A percentile compares a stretch with the other conserved stretches of the same genome.
Evolutionary conservation across 2,329 filamentous ascomycete species (phyloP).

Genomic region (Aspergillus quadricinctus): DNA sequence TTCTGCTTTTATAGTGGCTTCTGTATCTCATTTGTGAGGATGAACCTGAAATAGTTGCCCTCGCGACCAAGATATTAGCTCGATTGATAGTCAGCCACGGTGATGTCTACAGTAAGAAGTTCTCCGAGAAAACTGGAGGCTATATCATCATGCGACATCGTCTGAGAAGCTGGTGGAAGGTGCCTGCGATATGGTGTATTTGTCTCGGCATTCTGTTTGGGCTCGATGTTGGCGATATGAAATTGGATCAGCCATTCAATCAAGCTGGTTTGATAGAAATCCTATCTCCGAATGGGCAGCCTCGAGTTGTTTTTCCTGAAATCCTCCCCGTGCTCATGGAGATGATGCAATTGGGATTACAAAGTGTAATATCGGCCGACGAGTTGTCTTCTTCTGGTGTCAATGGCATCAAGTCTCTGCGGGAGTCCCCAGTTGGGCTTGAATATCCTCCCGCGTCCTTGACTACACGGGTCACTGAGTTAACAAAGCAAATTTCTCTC

Average conservation of each 20-base stretch:
- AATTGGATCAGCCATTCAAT: conserved; percentile 70
- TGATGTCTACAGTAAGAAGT: conserved; percentile 75
- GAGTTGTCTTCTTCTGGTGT: conserved; percentile 55
- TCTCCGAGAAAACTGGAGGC: conserved; percentile 78
- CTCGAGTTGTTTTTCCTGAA: conserved; percentile 69
- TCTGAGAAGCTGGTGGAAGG: conserved; percentile 83
- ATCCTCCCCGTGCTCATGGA: conserved; percentile 73
- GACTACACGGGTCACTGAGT: conserved; percentile 11
- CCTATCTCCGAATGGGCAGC: conserved; percentile 57
- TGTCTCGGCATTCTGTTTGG: conserved; percentile 88
- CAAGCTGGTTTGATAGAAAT: conserved; percentile 68
- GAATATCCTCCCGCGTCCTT: conserved; percentile 13
- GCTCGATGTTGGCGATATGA: conserved; percentile 68
- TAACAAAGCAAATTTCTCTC: conserved; percentile 59
- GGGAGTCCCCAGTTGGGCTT: conserved; percentile 8
- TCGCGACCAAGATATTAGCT: conserved; percentile 77
- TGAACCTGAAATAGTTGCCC: conserved; percentile 74
- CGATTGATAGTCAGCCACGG: conserved; percentile 81
- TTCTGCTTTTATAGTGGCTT: conserved; percentile 62
- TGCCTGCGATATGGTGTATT: conserved; percentile 78
- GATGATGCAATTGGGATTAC: conserved; percentile 83
- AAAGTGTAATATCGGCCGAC: conserved; percentile 57
- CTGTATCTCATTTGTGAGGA: conserved; percentile 85
- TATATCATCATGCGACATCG: conserved; percentile 80
- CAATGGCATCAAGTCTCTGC: conserved; percentile 1